Evolutionary conservation across 768 basidiomycete genomes (phyloP), one percentile per base, ranked within the genome.

Genomic region (Lactarius psammicola): DNA sequence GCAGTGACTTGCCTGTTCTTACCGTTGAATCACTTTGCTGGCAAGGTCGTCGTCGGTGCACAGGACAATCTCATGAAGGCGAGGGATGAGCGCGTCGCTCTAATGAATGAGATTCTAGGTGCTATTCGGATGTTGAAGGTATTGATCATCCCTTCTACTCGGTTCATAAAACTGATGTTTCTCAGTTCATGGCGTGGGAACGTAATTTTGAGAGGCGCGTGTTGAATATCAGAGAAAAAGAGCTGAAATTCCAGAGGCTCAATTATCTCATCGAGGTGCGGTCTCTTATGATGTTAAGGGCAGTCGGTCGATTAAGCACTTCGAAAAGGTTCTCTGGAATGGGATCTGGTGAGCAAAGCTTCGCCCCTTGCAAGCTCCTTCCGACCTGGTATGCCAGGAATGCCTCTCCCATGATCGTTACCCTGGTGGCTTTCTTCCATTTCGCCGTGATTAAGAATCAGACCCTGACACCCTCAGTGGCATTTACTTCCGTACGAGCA

Each of bases 81-180:
- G 31, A 84, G 93, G 33, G 95, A 97, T 71, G 92, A 95, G 76
- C 85, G 95, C 51, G 92, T 95, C 28, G 81, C 90, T 3, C 77
- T 96, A 59, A 97, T 96, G 94, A 95, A 95, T 71, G 94, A 95
- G 88, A 85, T 95, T 66, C 79, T 95, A 11, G 92, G 92, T 56
- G 93, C 85, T 15, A 95, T 95, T 64, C 84, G 93, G 34, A 95
- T 95, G 92, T 85, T 95, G 70, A 95, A 96, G 74, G 82, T 78
- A 62, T 60, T 26, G 0, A 18, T 23, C 23, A 59, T 57, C 11
- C 13, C 17, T 56, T 51, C 31, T 40, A 28, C 31, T 28, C 23
- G 13, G 23, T 26, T 56, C 13, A 53, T 34, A 34, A 42, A 20
- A 15, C 36, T 61, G 20, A 62, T 33, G n/a, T n/a, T 60, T 58